Base-by-base conservation (phyloP, 768 basidiomycete species). In the Suillus sp. region DNA sequence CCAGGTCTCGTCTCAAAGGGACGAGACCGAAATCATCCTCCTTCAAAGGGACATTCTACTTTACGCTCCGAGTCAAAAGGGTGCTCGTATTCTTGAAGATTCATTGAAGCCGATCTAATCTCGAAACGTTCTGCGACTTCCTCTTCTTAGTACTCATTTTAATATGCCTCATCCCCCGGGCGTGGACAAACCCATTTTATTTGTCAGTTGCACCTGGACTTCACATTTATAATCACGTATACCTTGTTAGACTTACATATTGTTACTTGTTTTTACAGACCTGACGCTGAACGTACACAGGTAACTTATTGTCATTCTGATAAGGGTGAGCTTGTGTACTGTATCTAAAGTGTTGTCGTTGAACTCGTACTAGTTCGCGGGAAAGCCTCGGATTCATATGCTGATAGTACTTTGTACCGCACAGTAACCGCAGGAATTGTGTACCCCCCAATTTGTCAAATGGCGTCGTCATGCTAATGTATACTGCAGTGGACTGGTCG, bases 1-100 rank as follows among this genome's bases (percentile, higher is more conserved):
- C 59, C 72, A 9, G 25, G n/a, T 25, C n/a, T 61, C 42, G 32
- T 60, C 42, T 65, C 68, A 57, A 75, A 72, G 43, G 64, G 62
- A 2, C 13, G 64, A 4, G 18, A 60, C n/a, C n/a, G 65, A 11
- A 65, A 25, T 10, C 66, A 68, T 61, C 60, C 72, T 1, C 69
- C 60, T 51, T 20, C 71, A 2, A 67, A 27, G 47, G 60, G 53
- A 35, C 30, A 16, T 20, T 10, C 25, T 40, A 10, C 37, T 13
- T 27, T 57, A 27, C 55, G 37, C 25, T 20, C 48, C 22, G 47
- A 25, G 25, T 50, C 55, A 18, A 57, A 20, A 57, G 18, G 18
- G 25, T 38, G 35, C 35, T 56, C 37, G 14, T 56, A 56, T 56
- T 14, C 35, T 14, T 56, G 25, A 56, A 20, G 37, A 27, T 40